Percentiles rank a stretch among this genome's conserved stretches.
phyloP scores from a whole-genome alignment of 2,329 filamentous ascomycete species.

The Plectosphaerella sp. region DNA sequence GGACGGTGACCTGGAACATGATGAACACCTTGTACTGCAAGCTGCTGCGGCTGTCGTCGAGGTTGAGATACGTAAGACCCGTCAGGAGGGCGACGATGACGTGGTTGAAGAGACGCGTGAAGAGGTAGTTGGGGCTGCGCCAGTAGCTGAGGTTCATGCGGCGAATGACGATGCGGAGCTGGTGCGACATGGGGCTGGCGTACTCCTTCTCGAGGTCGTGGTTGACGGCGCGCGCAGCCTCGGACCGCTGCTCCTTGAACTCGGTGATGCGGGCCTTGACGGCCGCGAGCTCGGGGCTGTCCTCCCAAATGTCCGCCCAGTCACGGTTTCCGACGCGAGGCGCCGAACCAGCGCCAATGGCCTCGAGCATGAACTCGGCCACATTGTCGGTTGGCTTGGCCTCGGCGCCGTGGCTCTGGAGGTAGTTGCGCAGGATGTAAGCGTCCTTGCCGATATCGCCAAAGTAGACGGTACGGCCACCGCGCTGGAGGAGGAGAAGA shows the following conservation, averaged over 20 bases:
- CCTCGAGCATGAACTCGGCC: conserved; percentile 81
- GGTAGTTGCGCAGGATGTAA: conserved; percentile 59
- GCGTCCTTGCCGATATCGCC: conserved; percentile 79
- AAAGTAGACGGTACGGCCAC: conserved; percentile 81
- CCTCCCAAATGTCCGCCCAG: conserved; percentile 76
- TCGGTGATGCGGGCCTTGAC: conserved; percentile 62
- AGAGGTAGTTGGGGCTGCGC: conserved; percentile 84
- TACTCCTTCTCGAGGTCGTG: conserved; percentile 66
- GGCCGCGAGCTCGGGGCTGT: conserved; percentile 64
- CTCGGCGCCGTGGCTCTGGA: conserved; percentile 57
- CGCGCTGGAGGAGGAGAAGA: conserved; percentile 71
- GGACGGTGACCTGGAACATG: conserved; percentile 83
- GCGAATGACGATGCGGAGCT: conserved; percentile 69
- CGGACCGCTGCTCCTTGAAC: conserved; percentile 58
- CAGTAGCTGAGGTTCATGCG: conserved; percentile 78
- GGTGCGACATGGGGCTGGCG: conserved; percentile 73
- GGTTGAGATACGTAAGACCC: conserved; percentile 73
- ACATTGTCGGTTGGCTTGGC: conserved; percentile 53
- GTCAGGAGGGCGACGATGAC: conserved; percentile 72
- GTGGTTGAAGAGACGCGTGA: conserved; percentile 83
- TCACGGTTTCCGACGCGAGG: conserved; percentile 70
- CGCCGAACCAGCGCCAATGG: conserved; percentile 70
- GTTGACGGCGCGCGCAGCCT: conserved; percentile 37
- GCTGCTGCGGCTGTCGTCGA: conserved; percentile 70
- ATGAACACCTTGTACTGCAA: conserved; percentile 86